Evolutionary conservation across 176 grass and related monocot species (phyloP).

Genomic region (Triticum monococcum): DNA sequence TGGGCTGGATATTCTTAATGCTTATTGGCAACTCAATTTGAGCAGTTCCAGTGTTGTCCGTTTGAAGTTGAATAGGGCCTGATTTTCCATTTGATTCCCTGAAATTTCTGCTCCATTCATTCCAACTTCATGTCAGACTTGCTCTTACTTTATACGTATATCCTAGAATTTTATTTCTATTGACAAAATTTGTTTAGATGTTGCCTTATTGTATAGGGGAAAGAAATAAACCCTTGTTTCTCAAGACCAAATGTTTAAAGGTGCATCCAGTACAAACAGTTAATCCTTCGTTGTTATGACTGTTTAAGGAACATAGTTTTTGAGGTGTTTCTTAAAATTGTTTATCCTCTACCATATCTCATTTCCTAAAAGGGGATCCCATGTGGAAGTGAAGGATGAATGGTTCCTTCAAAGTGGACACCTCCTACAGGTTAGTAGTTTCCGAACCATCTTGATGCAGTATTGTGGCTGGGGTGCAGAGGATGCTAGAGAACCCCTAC

Average conservation of each 20-base stretch:
- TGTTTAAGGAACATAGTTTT: not conserved
- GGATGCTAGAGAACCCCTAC: not conserved
- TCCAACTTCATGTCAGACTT: not conserved
- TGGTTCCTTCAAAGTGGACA: not conserved
- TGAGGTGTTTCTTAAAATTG: not conserved
- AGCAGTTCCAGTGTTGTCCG: not conserved
- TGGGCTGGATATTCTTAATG: slow-evolving; percentile 18
- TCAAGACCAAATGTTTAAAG: not conserved
- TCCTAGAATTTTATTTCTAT: not conserved
- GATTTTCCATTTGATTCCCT: not conserved
- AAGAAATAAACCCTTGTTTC: not conserved
- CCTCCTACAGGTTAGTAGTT: not conserved
- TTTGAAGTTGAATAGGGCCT: not conserved
- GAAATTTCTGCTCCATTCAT: not conserved
- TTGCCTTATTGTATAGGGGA: not conserved
- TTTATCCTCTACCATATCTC: not conserved
- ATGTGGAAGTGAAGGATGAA: not conserved
- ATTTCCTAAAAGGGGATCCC: not conserved
- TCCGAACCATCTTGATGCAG: not conserved
- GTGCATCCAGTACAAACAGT: not conserved
- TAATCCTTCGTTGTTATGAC: not conserved
- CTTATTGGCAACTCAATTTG: not conserved
- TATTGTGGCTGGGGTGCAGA: not conserved
- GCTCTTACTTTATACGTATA: not conserved
- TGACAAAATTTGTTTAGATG: not conserved